Percentiles rank a stretch among this genome's conserved stretches.
These are phyloP conservation scores for Lactarius quietus DNA, from an alignment of 768 basidiomycete species.

Conservation along the genomic window DNA sequence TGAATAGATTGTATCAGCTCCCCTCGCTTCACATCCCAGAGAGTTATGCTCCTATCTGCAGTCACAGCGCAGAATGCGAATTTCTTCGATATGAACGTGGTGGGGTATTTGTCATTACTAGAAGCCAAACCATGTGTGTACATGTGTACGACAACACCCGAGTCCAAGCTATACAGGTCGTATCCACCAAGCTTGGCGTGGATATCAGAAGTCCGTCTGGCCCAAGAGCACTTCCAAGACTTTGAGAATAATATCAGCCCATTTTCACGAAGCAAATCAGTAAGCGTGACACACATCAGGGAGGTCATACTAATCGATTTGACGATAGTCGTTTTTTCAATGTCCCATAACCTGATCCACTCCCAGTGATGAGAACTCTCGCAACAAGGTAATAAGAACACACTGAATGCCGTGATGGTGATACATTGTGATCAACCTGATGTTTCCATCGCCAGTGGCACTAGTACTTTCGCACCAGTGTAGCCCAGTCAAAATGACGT, in stretches of 20 bases:
- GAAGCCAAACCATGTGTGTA: background rate
- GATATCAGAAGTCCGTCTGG: background rate
- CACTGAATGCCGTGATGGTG: background rate
- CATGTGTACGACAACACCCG: background rate
- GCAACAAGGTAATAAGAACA: background rate
- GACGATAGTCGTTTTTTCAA: background rate
- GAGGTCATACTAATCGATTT: background rate
- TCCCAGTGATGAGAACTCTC: background rate
- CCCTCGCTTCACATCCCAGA: conserved; percentile 1
- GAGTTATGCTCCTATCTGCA: background rate
- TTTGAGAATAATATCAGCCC: background rate
- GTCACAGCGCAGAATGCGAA: background rate
- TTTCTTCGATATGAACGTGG: background rate
- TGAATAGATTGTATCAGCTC: background rate
- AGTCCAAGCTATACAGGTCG: conserved; percentile 1
- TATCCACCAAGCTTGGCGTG: background rate
- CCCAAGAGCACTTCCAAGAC: background rate
- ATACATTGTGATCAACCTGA: background rate
- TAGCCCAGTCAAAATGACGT: too few relatives aligned
- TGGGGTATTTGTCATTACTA: background rate
- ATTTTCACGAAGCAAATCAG: too few relatives aligned
- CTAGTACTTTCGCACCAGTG: too few relatives aligned
- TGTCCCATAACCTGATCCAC: background rate
- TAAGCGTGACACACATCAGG: background rate
- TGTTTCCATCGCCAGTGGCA: too few relatives aligned